Percentiles rank a stretch among this genome's conserved stretches.
phyloP scores from a whole-genome alignment of 2,329 filamentous ascomycete genomes.

The Beauveria pseudobassiana region DNA sequence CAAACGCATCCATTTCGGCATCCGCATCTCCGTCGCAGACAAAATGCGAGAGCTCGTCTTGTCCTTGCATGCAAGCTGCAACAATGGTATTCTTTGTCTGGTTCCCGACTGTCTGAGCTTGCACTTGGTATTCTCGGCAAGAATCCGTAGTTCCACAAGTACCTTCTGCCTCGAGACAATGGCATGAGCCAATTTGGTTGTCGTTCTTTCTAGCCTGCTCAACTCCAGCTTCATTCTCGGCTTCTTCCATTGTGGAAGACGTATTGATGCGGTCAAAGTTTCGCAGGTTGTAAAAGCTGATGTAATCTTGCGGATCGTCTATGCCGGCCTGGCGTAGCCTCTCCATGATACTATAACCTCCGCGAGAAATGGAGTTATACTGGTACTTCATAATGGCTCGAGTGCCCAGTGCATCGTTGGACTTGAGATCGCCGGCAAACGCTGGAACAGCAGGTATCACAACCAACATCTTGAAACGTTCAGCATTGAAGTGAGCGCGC shows the following conservation, averaged over 20 bases:
- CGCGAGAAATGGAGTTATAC: slow-evolving; percentile 71
- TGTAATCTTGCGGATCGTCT: slow-evolving; percentile 61
- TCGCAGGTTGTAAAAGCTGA: slow-evolving; percentile 77
- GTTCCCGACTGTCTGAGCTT: slow-evolving; percentile 48
- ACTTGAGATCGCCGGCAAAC: slow-evolving; percentile 72
- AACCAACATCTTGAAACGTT: slow-evolving; percentile 68
- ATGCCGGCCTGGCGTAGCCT: slow-evolving; percentile 61
- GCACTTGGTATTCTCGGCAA: slow-evolving; percentile 67
- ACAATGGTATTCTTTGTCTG: slow-evolving; percentile 68
- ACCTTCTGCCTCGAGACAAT: slow-evolving; percentile 28
- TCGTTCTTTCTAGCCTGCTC: slow-evolving; percentile 60
- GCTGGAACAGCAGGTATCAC: slow-evolving; percentile 74
- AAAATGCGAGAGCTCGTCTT: slow-evolving; percentile 56
- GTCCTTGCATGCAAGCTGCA: slow-evolving; percentile 75
- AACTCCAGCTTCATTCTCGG: slow-evolving; percentile 57
- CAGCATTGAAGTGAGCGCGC: slow-evolving; percentile 55
- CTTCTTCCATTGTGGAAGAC: slow-evolving; percentile 51
- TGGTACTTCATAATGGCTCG: slow-evolving; percentile 86
- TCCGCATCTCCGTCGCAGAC: slow-evolving; percentile 49
- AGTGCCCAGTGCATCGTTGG: slow-evolving; percentile 65
- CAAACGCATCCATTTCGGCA: slow-evolving; percentile 52
- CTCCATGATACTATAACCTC: slow-evolving; percentile 72
- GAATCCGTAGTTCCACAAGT: slow-evolving; percentile 33
- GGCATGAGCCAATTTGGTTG: slow-evolving; percentile 42
- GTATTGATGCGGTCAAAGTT: slow-evolving; percentile 80